Conservation (phyloP, 768 basidiomycete species). For the Tylopilus sp. region DNA sequence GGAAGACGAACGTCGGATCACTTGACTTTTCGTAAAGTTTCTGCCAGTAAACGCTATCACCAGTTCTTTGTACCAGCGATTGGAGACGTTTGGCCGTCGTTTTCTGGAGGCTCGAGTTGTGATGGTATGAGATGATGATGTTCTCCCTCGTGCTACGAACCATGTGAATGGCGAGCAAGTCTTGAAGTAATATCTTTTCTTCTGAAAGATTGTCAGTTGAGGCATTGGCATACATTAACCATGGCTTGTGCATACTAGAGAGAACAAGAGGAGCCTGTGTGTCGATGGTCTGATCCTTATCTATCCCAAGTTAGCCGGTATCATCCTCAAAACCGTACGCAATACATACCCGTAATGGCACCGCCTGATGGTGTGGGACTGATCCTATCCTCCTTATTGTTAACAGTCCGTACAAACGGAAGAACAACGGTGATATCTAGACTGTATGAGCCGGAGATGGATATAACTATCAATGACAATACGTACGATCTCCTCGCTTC, state of each 20-base stretch:
- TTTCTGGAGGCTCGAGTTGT: slow-evolving; percentile 8
- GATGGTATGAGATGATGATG: slow-evolving; percentile 33
- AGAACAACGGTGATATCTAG: slow-evolving; percentile 44
- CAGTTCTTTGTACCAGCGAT: slow-evolving; percentile 32
- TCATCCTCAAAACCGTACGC: background rate
- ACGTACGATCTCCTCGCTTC: slow-evolving; percentile 37
- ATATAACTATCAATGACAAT: background rate
- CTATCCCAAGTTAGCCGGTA: slow-evolving; percentile 8
- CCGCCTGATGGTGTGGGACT: slow-evolving; percentile 18
- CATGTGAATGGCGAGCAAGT: slow-evolving; percentile 40
- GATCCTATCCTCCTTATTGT: slow-evolving; percentile 19
- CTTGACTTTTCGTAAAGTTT: slow-evolving; percentile 31
- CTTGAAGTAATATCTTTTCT: slow-evolving; percentile 28
- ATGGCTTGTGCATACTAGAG: slow-evolving; percentile 10
- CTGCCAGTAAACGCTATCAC: too few relatives aligned
- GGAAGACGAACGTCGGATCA: slow-evolving; percentile 34
- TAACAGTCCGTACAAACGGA: slow-evolving; percentile 39
- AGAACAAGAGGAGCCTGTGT: slow-evolving; percentile 31
- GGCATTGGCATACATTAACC: background rate
- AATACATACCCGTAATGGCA: slow-evolving; percentile 18
- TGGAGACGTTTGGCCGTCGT: slow-evolving; percentile 28
- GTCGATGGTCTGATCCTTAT: slow-evolving; percentile 27
- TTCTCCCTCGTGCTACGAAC: slow-evolving; percentile 29
- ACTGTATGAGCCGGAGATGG: background rate
- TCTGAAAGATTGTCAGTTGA: slow-evolving; percentile 6